phyloP scores from a whole-genome alignment of 1,284 basidiomycete species.

The Naganishia sp. region DNA sequence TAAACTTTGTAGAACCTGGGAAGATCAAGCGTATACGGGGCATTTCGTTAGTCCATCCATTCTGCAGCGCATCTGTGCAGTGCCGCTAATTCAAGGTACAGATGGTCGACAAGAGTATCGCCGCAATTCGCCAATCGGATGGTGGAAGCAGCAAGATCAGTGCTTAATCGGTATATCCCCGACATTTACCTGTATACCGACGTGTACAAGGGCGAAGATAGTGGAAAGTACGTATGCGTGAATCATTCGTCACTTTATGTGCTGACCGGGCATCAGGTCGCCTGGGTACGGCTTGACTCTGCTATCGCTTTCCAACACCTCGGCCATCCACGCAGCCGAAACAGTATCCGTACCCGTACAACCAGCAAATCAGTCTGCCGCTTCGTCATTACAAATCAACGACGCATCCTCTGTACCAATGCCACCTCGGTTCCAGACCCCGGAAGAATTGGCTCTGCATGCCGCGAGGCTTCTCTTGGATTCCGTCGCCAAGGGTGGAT shows the following conservation, averaged over 20 bases:
- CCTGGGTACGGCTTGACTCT: constrained; percentile 93
- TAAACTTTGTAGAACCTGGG: constrained; percentile 89
- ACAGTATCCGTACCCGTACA: constrained; percentile 66
- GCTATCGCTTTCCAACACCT: constrained; percentile 88
- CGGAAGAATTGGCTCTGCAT: constrained; percentile 85
- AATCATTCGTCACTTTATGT: background rate
- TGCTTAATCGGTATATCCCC: constrained; percentile 94
- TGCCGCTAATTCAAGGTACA: constrained; percentile 45
- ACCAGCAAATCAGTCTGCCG: constrained; percentile 32
- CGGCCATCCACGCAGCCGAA: constrained; percentile 84
- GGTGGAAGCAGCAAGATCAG: constrained; percentile 87
- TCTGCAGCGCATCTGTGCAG: background rate
- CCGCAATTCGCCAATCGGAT: constrained; percentile 97
- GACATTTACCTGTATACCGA: constrained; percentile 99
- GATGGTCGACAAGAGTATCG: constrained; percentile 89
- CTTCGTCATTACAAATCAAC: constrained; percentile 23
- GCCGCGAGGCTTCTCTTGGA: constrained; percentile 75
- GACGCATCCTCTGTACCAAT: background rate
- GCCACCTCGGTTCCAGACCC: constrained; percentile 57
- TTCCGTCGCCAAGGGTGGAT: constrained; percentile 81
- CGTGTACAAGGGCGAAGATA: constrained; percentile 95
- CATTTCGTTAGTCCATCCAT: constrained; percentile 69
- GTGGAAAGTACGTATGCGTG: constrained; percentile 72
- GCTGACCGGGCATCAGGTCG: constrained; percentile 61
- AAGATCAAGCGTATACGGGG: constrained; percentile 93